These are phyloP conservation scores for Verticillium zaregamsianum DNA, from an alignment of 2,329 filamentous ascomycete species.

Conservation along the genomic window DNA sequence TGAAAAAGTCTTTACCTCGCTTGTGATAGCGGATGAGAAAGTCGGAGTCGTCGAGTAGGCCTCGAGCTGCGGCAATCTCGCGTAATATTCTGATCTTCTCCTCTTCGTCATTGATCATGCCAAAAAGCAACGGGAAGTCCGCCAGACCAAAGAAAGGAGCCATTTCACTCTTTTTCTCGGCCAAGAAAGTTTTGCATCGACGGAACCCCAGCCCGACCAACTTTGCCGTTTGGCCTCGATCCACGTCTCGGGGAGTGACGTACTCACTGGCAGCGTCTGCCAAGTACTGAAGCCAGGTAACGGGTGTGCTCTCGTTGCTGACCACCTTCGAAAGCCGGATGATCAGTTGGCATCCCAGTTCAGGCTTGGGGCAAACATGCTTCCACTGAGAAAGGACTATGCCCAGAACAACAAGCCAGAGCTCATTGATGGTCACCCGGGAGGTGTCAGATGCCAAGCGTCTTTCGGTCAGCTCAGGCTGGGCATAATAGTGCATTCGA, in stretches of 20 bases:
- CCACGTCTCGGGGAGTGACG: neutral
- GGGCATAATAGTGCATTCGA: neutral
- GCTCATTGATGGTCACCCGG: neutral
- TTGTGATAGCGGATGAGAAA: neutral
- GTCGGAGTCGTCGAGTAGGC: neutral
- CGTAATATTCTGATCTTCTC: neutral
- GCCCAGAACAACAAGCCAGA: neutral
- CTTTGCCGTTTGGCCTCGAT: neutral
- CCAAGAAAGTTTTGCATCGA: neutral
- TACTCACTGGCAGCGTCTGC: neutral
- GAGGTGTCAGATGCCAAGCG: neutral
- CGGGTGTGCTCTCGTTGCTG: neutral
- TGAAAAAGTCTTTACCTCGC: neutral
- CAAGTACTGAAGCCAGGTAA: neutral
- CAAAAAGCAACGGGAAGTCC: neutral
- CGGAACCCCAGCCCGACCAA: neutral
- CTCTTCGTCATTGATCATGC: neutral
- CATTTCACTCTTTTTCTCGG: neutral
- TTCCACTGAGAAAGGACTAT: neutral
- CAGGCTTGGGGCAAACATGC: neutral
- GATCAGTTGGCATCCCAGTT: neutral
- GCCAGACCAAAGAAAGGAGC: neutral
- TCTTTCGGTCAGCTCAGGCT: neutral
- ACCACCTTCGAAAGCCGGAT: neutral
- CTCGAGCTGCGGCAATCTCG: neutral